Percentiles rank a stretch among this genome's conserved stretches.
Evolutionary conservation across 805 yeast genomes (phyloP).

Genomic region (Priceomyces fermenticarens): DNA sequence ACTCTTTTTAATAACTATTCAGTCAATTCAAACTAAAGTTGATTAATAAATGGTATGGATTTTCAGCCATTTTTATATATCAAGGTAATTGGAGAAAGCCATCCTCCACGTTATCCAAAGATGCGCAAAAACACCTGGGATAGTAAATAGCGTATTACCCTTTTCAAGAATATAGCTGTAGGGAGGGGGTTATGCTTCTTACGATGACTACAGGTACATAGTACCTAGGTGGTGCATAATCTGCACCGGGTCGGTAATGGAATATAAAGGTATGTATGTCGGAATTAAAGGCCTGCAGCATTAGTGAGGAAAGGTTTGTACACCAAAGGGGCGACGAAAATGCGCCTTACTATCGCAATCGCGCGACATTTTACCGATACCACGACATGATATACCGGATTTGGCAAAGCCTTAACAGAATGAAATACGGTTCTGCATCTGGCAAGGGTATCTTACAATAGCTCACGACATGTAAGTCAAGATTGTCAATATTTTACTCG

Average conservation of each 20-base stretch:
- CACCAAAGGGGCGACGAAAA: not conserved
- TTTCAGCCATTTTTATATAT: conserved; percentile 3
- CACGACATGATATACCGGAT: too few species aligned
- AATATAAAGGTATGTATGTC: not conserved
- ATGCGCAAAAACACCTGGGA: conserved; percentile 4
- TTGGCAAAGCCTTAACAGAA: too few species aligned
- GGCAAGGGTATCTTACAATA: too few species aligned
- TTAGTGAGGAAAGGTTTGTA: not conserved
- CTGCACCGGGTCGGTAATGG: not conserved
- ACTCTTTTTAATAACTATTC: too few species aligned
- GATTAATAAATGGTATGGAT: not conserved
- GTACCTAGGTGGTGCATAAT: conserved; percentile 4
- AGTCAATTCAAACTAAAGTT: too few species aligned
- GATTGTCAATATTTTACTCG: too few species aligned
- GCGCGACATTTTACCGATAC: not conserved
- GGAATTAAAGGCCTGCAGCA: not conserved
- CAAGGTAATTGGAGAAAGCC: conserved; percentile 3
- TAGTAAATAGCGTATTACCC: conserved; percentile 3
- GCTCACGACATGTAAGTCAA: too few species aligned
- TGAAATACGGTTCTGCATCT: too few species aligned
- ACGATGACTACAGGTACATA: conserved; percentile 3
- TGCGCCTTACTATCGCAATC: not conserved
- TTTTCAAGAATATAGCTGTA: not conserved
- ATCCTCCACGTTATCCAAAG: conserved; percentile 1
- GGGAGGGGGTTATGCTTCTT: conserved; percentile 3